These are phyloP conservation scores for Candida ulmi DNA, from an alignment of 805 yeast species.

Conservation along the genomic window DNA sequence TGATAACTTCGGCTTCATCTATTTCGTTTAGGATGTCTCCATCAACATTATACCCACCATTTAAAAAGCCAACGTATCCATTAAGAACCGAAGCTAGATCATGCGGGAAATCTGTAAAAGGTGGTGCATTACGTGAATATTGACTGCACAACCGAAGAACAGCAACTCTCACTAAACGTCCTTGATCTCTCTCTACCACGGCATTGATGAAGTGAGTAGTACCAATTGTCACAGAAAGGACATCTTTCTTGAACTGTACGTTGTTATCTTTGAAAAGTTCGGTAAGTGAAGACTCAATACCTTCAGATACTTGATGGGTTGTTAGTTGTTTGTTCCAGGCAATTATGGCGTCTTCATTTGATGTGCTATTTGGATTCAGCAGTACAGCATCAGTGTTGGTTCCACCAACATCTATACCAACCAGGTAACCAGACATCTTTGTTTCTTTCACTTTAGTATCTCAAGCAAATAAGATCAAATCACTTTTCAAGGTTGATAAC, in stretches of 20 bases:
- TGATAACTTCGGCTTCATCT: conserved; percentile 25
- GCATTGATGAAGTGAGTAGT: conserved; percentile 50
- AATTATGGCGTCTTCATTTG: conserved; percentile 28
- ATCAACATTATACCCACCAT: conserved; percentile 40
- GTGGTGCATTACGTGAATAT: conserved; percentile 31
- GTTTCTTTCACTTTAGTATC: too few relatives aligned
- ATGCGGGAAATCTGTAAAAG: conserved; percentile 40
- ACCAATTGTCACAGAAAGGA: conserved; percentile 42
- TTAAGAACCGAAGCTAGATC: conserved; percentile 30
- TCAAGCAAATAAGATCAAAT: too few relatives aligned
- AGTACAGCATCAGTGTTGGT: conserved; percentile 46
- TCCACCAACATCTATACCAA: conserved; percentile 50
- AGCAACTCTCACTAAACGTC: conserved; percentile 38
- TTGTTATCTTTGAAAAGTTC: conserved; percentile 24
- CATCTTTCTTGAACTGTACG: conserved; percentile 22
- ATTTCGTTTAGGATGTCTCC: conserved; percentile 32
- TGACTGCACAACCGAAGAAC: conserved; percentile 42
- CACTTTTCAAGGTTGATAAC: too few relatives aligned
- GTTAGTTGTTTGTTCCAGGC: conserved; percentile 40
- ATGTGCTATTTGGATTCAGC: conserved; percentile 29
- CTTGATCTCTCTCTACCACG: conserved; percentile 39
- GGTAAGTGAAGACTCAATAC: conserved; percentile 33
- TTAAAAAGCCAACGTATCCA: conserved; percentile 30
- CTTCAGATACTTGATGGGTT: conserved; percentile 38
- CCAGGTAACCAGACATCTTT: conserved; percentile 18